Percentiles rank a stretch among this genome's conserved stretches.
Evolutionary conservation across 768 basidiomycete genomes (phyloP).

Genomic region (Mycena indigotica): DNA sequence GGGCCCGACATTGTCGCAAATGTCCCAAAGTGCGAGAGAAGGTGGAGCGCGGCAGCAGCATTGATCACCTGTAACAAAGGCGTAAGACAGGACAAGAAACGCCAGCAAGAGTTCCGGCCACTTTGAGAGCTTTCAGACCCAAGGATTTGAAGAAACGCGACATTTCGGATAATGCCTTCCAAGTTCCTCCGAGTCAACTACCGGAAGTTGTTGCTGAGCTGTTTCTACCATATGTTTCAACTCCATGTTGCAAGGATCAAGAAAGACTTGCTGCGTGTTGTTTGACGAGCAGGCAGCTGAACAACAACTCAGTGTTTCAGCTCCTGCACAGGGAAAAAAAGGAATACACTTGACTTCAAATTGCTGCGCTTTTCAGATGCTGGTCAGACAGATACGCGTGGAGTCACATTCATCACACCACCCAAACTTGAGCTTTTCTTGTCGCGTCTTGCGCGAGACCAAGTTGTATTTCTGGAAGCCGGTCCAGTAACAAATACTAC

Average conservation of each 20-base stretch:
- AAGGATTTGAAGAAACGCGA: background rate
- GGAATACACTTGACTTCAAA: background rate
- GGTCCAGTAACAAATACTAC: constrained; percentile 11
- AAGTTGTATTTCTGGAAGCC: constrained; percentile 17
- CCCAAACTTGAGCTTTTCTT: no score
- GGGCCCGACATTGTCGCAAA: constrained; percentile 62
- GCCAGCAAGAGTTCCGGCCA: background rate
- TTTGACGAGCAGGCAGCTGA: no score
- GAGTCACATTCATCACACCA: background rate
- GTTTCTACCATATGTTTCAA: no score
- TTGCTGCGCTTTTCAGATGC: background rate
- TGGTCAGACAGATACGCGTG: background rate
- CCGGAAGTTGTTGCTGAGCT: background rate
- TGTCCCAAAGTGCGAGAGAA: constrained; percentile 63
- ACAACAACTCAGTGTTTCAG: no score
- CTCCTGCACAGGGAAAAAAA: background rate
- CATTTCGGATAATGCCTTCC: background rate
- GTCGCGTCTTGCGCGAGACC: background rate
- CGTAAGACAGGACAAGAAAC: background rate
- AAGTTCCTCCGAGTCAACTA: background rate
- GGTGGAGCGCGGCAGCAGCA: constrained; percentile 56
- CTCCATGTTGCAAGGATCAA: no score
- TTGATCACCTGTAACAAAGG: constrained; percentile 66
- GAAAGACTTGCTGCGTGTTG: no score
- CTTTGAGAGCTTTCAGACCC: constrained; percentile 12